Percentiles rank a stretch among this genome's conserved stretches.
Conservation (phyloP, 1,284 basidiomycete species). For the Puccinia hordei region DNA sequence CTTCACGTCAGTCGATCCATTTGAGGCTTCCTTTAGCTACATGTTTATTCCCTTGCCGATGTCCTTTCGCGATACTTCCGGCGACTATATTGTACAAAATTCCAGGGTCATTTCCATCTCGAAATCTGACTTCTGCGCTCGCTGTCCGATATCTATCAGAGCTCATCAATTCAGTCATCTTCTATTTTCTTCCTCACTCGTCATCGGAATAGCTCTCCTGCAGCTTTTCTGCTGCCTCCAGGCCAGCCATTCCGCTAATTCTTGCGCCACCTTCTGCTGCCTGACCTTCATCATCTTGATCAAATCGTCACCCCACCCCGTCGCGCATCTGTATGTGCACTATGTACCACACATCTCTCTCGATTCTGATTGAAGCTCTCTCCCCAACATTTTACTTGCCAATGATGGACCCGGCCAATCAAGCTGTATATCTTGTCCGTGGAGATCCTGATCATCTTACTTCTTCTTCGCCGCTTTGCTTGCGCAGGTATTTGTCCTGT, state of each 20-base stretch:
- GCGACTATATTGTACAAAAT: constrained; percentile 16
- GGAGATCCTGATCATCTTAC: constrained; percentile 39
- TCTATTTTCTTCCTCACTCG: constrained; percentile 20
- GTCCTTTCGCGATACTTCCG: background rate
- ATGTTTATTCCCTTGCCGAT: constrained; percentile 3
- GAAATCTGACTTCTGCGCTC: constrained; percentile 13
- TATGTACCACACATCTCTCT: constrained; percentile 1
- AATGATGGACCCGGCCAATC: constrained; percentile 15
- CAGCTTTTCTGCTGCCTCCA: background rate
- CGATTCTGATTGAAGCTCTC: constrained; percentile 16
- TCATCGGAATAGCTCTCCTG: constrained; percentile 1
- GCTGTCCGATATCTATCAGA: constrained; percentile 22
- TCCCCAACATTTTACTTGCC: background rate
- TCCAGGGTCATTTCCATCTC: constrained; percentile 28
- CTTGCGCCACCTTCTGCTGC: constrained; percentile 36
- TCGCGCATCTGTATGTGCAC: background rate
- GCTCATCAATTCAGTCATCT: constrained; percentile 18
- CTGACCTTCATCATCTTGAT: constrained; percentile 15
- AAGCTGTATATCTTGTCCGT: constrained; percentile 33
- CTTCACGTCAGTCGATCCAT: constrained; percentile 36
- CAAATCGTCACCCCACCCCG: constrained; percentile 38
- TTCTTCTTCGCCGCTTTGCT: constrained; percentile 36
- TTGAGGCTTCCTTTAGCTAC: constrained; percentile 32
- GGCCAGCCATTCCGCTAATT: background rate
- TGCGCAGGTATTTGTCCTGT: constrained; percentile 27